Base-by-base conservation (phyloP, 2,329 filamentous ascomycete species). In the Aureobasidium vineae region DNA sequence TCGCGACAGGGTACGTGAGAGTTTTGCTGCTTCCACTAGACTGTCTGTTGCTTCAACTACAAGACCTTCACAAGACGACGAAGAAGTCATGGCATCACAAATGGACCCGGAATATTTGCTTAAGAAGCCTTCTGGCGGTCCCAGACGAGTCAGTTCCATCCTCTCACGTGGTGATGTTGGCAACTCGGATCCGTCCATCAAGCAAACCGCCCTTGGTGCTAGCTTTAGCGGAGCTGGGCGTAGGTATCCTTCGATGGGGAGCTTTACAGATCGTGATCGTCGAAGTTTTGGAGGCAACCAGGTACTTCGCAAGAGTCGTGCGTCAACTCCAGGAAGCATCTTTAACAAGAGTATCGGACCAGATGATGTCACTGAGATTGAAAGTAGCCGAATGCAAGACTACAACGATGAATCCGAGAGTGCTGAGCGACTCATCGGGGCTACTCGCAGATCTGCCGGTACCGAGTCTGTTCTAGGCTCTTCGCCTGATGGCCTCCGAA, bases 131-230 rank as follows among this genome's bases (percentile, higher is more conserved):
- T 53, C 70, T 31, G 77, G 84, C 69, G 83, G 86, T 50, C 86
- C 85, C n/a, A 87, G 95, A 50, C 86, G 95, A 60, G 90, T 98
- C 31, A 99, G 95, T 79, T 98, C 94, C 19, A 85, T 97, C 78
- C 82, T 97, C 63, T 93, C 93, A 19, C 85, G 94, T 72, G 90
- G 91, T 38, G 94, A 97, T 74, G 81, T 97, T 23, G 94, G 91
- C 0, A 89, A 45, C 31, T 50, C 54, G 8, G 68, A 69, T 26
- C 66, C 63, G 13, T 54, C 54, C 5, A 63, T 65, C 23, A 54
- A 52, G 21, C 68, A 67, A 11, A 52, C 53, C 16, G 66, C 75
- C 16, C 70, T 77, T 65, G 79, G 77, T 49, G 84, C 75, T 28
- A 81, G 78, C 68, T 80, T 83, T 68, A 77, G 77, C 75, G 70